These are phyloP conservation scores for Astragalus glycyphyllos DNA, from an alignment of 306 rosid genomes.

Conservation along the genomic window DNA sequence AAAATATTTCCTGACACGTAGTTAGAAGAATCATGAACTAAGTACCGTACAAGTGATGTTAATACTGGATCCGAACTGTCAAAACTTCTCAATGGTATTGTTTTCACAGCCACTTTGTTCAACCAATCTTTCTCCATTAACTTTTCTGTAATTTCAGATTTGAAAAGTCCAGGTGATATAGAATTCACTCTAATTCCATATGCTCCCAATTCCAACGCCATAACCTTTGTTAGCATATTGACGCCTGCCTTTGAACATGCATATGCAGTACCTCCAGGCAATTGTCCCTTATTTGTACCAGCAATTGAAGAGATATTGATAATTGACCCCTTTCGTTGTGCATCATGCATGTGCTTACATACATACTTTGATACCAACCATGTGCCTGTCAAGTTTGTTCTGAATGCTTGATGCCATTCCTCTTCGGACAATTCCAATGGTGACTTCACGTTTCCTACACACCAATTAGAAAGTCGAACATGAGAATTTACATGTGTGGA, in stretches of 20 bases:
- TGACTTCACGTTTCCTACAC: conserved; percentile 64
- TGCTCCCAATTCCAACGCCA: no score
- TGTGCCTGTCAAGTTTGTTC: conserved; percentile 67
- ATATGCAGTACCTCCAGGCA: conserved; percentile 75
- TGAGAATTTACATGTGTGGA: background rate
- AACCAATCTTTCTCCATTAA: conserved; percentile 78
- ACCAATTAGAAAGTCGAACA: background rate
- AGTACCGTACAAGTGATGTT: conserved; percentile 72
- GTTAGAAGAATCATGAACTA: conserved; percentile 77
- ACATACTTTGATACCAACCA: conserved; percentile 81
- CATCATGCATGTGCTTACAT: conserved; percentile 61
- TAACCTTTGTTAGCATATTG: no score
- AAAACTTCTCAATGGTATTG: conserved; percentile 55
- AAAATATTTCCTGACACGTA: conserved; percentile 73
- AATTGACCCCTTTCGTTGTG: conserved; percentile 62
- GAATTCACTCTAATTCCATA: no score
- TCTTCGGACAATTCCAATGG: conserved; percentile 63
- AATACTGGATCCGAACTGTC: conserved; percentile 80
- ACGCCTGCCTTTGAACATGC: no score
- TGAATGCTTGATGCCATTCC: conserved; percentile 67
- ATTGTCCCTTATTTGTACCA: conserved; percentile 63
- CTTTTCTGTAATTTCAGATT: conserved; percentile 72
- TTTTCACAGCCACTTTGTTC: conserved; percentile 57
- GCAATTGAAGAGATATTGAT: conserved; percentile 75
- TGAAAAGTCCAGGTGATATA: no score